Base-by-base conservation (phyloP, 148 eudicot genomes). In the Tetragonia tetragonoides region DNA sequence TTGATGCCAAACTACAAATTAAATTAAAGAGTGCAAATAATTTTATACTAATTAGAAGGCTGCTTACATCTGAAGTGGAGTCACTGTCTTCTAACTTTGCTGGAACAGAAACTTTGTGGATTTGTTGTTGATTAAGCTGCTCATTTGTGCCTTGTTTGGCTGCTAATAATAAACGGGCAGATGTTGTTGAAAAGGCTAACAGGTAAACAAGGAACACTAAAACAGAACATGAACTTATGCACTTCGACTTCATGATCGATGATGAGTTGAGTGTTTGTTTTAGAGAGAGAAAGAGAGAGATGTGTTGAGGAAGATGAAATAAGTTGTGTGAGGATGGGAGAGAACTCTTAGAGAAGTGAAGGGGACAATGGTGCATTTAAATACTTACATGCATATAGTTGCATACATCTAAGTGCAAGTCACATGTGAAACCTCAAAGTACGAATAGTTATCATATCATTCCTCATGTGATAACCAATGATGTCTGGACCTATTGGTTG, bases 291-390 rank as follows among this genome's bases (percentile, higher is more conserved):
- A 42, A 20, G 63, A 20, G 34, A 39, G 23, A 39, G 40, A 54
- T 74, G 73, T 42, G 18, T 28, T 44, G 81, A 71, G 81, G 41
- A 57, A 68, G 74, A 59, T 5, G 59, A 44, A 44, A 72, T 57
- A 80, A 15, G 78, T 42, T 53, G 73, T 75, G 51, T 79, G 79
- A 75, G 75, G 73, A 41, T 75, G 73, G 63, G 38, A 64, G 47
- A 39, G 71, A n/a, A 20, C 6, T 7, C 3, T 51, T 72, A 71
- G 16, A 42, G 34, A n/a, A 34, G 70, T 46, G 12, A 28, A 49
- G 75, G 83, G 70, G 80, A 81, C 79, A 46, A 76, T 64, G 77
- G 37, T 56, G 74, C 84, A 66, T 81, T 71, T 81, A 81, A 81
- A 76, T 71, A 37, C 69, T 66, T 66, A 81, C 83, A 76, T 81